Evolutionary conservation across 2,329 filamentous ascomycete species (phyloP), one percentile per base, ranked within the genome.

Genomic region (Penicillium sumatraense): DNA sequence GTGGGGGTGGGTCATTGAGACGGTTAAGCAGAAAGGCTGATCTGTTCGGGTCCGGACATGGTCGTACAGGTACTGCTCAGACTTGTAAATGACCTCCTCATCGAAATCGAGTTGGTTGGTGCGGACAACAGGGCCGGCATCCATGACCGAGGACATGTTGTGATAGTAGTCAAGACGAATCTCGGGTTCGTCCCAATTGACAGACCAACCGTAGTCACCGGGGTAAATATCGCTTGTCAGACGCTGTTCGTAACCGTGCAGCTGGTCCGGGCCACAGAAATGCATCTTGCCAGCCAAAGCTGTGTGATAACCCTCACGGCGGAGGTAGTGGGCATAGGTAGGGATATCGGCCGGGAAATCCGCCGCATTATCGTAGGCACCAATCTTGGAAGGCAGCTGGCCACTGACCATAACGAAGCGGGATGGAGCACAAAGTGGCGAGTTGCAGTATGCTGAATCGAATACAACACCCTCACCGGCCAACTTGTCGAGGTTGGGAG

Each of bases 81-180:
- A 90, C 75, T 88, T 90, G 80, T 90, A 93, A 87, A 97, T 93
- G 72, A 96, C 91, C 76, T 97, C 93, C 77, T 96, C 93, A 68
- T 97, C 93, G 67, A 93, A 97, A 73, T 97, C 93, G 49, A 97
- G 83, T 80, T 97, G 93, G 78, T 97, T 97, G 76, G 91, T 96
- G 62, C 92, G 86, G 36, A 96, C 89, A 67, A 92, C 96, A 26
- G 89, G 86, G 9, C 93, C 93, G 0, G 93, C 93, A 74, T 97
- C 91, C 68, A 93, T 80, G 64, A 97, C 93, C 6, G 92, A 96
- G 68, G 90, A 93, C 76, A 93, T 92, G 73, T 97, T 96, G 81
- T 97, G 93, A 72, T 95, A 97, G 90, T 92, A 97, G 76, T 97
- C 93, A 38, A 93, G 86, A 42, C 93, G 85, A 41, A 79, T 72